Conservation (phyloP, 75 land plant genomes). For the Larix kaempferi region DNA sequence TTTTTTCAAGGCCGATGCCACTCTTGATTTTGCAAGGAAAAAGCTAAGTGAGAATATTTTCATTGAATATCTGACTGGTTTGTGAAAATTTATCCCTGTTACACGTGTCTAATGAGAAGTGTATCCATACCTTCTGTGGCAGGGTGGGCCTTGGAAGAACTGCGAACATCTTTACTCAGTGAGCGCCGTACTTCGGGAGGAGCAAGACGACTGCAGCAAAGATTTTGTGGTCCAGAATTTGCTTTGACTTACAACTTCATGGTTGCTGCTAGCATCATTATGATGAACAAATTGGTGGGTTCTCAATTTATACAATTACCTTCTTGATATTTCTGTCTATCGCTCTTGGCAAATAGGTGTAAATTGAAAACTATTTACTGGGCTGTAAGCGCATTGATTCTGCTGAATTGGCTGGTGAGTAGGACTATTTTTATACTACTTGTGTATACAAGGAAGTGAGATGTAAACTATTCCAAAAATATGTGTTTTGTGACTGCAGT, state of each 20-base stretch:
- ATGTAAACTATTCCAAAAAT: not conserved
- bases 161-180: slow-evolving; percentile 36
- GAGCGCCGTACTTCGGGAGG: slow-evolving; percentile 52
- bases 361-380: not conserved
- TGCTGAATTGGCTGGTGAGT: not conserved
- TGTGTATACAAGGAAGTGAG: not conserved
- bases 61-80: not conserved
- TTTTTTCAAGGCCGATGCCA: not conserved
- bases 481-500: slow-evolving; percentile 25
- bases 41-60: not conserved
- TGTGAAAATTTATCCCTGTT: not conserved
- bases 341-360: not conserved
- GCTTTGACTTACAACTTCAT: slow-evolving; percentile 66
- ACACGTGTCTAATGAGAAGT: not conserved
- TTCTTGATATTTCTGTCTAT: not conserved
- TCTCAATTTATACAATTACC: not conserved
- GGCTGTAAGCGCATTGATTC: not conserved
- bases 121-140: slow-evolving; percentile 9
- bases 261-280: slow-evolving; percentile 56
- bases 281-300: slow-evolving; percentile 59
- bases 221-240: slow-evolving; percentile 52
- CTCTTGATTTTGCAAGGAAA: not conserved
- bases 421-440: not conserved
- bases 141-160: slow-evolving; percentile 47
- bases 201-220: slow-evolving; percentile 60